Base-by-base conservation (phyloP, 306 rosid species). In the Sicyos edulis region DNA sequence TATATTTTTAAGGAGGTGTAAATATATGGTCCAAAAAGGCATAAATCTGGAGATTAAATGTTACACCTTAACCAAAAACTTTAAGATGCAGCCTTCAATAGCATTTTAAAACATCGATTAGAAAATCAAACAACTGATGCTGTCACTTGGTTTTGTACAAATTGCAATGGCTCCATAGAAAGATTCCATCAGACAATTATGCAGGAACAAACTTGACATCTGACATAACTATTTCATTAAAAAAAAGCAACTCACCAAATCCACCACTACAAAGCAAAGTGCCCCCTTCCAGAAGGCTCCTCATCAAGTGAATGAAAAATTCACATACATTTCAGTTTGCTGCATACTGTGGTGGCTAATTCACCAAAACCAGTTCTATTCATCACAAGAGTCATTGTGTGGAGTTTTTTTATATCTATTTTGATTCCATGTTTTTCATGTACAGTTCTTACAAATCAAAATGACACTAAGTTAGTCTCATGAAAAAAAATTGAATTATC, bases 161-260 rank as follows among this genome's bases (percentile, higher is more conserved):
- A 24, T 40, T n/a, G 52, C 40, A 34, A 9, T 64, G 29, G 5
- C 32, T 44, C 44, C 42, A 19, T 42, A 26, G 54, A 65, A 65
- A 20, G 54, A 65, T 65, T 65, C 71, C 16, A 65, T 12, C 71
- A 19, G 54, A 44, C 34, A 17, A 65, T 10, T 16, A 19, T 20
- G 45, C 26, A 65, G 42, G 45, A 10, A 65, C 63, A 58, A 65
- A 40, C 71, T 65, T 65, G 34, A 40, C 34, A 65, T 11, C 71
- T 42, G 54, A 40, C 10, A 14, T 40, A 17, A 19, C 50, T 12
- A 65, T 1, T 17, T 7, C 71, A 65, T 42, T 42, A 34, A 24
- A 62, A 62, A 34, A 62, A 32, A 32, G 8, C 1, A 54, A 19
- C 26, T 19, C 24, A 54, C 59, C 59, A 55, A 55, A 55, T 20